These are phyloP conservation scores for Solanum hybrid DNA, from an alignment of 305 asterid species.

Conservation along the genomic window DNA sequence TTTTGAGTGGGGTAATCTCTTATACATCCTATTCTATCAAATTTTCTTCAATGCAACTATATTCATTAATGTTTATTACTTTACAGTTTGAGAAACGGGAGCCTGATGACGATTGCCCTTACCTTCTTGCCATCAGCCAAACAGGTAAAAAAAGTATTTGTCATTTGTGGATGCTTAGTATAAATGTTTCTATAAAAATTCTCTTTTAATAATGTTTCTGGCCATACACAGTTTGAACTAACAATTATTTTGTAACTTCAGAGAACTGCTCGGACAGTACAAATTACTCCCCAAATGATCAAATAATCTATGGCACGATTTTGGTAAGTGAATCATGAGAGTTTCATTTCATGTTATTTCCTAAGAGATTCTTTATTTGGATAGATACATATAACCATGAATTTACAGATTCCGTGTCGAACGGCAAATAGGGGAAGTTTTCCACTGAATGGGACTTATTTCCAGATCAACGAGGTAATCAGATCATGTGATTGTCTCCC, in stretches of 20 bases:
- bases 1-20: slow-evolving; percentile 35
- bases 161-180: not conserved
- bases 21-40: not conserved
- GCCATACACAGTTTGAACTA: not conserved
- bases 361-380: not conserved
- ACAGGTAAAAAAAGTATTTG: slow-evolving; percentile 21
- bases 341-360: not conserved
- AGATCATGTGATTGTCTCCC: not conserved
- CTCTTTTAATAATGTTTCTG: not conserved
- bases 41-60: slow-evolving; percentile 1
- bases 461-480: slow-evolving; percentile 56
- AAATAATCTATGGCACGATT: slow-evolving; percentile 34
- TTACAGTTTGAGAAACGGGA: slow-evolving; percentile 35
- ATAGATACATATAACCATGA: not conserved
- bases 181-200: not conserved
- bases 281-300: not conserved
- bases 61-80: not conserved
- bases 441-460: slow-evolving; percentile 51
- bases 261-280: not conserved
- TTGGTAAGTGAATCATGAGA: slow-evolving; percentile 24
- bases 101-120: slow-evolving; percentile 33
- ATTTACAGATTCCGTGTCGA: slow-evolving; percentile 22
- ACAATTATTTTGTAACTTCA: not conserved
- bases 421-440: slow-evolving; percentile 41
- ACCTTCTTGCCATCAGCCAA: slow-evolving; percentile 45